phyloP scores from a whole-genome alignment of 2,329 filamentous ascomycete genomes.

The Aspergillus pseudoterreus region DNA sequence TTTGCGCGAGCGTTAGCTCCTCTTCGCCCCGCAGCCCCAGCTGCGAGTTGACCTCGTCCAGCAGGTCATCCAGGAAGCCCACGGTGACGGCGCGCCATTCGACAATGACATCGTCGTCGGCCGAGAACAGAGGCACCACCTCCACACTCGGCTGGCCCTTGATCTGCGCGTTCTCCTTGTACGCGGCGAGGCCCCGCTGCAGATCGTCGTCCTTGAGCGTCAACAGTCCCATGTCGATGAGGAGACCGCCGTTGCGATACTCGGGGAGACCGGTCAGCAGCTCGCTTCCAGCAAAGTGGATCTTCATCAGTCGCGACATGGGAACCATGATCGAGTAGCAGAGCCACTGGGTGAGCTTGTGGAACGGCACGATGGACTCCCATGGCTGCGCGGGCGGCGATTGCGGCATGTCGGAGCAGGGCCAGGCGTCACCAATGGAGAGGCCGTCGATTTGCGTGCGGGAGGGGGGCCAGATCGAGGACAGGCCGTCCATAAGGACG shows the following conservation, averaged over 20 bases:
- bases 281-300: slow-evolving; percentile 76
- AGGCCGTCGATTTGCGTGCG: slow-evolving; percentile 83
- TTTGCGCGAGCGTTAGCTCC: slow-evolving; percentile 73
- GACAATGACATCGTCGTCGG: slow-evolving; percentile 73
- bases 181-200: slow-evolving; percentile 67
- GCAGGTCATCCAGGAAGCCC: slow-evolving; percentile 68
- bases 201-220: slow-evolving; percentile 68
- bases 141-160: slow-evolving; percentile 69
- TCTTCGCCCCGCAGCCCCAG: slow-evolving; percentile 68
- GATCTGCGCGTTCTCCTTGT: slow-evolving; percentile 66
- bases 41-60: slow-evolving; percentile 64
- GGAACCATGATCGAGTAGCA: slow-evolving; percentile 91
- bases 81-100: slow-evolving; percentile 76
- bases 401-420: slow-evolving; percentile 74
- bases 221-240: slow-evolving; percentile 79
- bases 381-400: slow-evolving; percentile 63
- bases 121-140: slow-evolving; percentile 69
- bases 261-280: slow-evolving; percentile 84
- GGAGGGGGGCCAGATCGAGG: slow-evolving; percentile 82
- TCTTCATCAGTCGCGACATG: slow-evolving; percentile 74
- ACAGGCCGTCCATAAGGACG: slow-evolving; percentile 80
- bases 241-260: slow-evolving; percentile 85
- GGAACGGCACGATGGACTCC: slow-evolving; percentile 84
- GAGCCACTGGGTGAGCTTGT: slow-evolving; percentile 93
- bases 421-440: slow-evolving; percentile 91